A percentile compares a stretch with the other conserved stretches of the same genome.
Conservation (phyloP, 106 monocot genomes). For the Apostasia ramifera region DNA sequence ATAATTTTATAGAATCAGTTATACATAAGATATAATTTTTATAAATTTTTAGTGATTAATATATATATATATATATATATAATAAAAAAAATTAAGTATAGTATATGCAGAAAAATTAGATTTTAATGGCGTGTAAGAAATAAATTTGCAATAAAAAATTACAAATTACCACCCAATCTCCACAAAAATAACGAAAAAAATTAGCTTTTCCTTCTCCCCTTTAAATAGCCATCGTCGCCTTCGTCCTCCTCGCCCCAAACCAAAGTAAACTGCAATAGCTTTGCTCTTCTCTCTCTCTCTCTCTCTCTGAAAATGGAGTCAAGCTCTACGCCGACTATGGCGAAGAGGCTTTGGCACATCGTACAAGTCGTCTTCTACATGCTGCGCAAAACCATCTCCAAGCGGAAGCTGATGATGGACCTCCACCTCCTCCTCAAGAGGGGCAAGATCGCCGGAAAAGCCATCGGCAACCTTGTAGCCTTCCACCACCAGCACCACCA, state of each 20-base stretch:
- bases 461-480: constrained; percentile 27
- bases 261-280: neutral
- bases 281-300: neutral
- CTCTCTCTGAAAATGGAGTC: constrained; percentile 16
- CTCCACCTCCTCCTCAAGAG: constrained; percentile 58
- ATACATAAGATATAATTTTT: too few species aligned
- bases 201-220: too few species aligned
- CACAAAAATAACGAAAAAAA: too few species aligned
- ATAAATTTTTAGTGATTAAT: too few species aligned
- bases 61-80: too few species aligned
- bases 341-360: constrained; percentile 28
- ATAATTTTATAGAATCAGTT: too few species aligned
- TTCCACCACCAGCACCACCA: constrained; percentile 33
- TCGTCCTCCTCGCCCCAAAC: neutral
- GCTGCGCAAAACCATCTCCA: constrained; percentile 33
- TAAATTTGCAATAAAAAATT: too few species aligned
- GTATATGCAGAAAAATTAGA: too few species aligned
- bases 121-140: too few species aligned
- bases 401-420: constrained; percentile 40
- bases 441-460: constrained; percentile 39
- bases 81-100: too few species aligned
- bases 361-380: constrained; percentile 26
- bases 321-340: constrained; percentile 3
- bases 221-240: neutral
- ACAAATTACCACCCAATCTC: too few species aligned